Evolutionary conservation across 2,329 filamentous ascomycete species (phyloP), one percentile per base, ranked within the genome.

Genomic region (Hypomyces rosellus): DNA sequence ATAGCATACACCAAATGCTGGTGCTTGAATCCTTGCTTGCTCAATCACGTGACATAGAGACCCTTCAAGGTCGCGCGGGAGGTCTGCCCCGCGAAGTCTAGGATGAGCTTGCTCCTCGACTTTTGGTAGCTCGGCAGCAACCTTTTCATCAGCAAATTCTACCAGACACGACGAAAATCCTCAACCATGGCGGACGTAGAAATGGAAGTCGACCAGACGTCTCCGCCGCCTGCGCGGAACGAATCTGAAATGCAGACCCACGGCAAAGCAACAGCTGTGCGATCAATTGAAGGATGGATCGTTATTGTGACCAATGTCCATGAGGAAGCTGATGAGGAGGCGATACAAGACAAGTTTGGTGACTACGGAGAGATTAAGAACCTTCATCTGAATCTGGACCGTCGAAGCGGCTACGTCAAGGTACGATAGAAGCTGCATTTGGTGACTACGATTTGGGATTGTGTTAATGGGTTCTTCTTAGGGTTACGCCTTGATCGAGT

Each of bases 311-410:
- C 88, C 47, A 93, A 93, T 63, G 85, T 93, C 34, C 88, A 93
- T 72, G 88, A 93, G 65, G 88, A 93, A 68, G 87, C 88, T 45
- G 86, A 85, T 59, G 88, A 93, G 70, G 88, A 93, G 72, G 84
- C 88, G 42, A 68, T 93, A 50, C 86, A 86, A 62, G 89, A 93
- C 66, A 78, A 83, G 67, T 93, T 93, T 66, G 86, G 82, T 62
- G 88, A 93, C 61, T 93, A 80, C 63, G 89, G 89, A 60, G 86
- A 92, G 70, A 89, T 93, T 63, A 90, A 90, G 77, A 93, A 93
- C 64, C 66, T 92, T 64, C 88, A 93, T 63, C 70, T 93, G 64
- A 93, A 93, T 64, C 73, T 93, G 55, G 88, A 93, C 65, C 77
- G 88, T 48, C 76, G 89, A 61, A 92, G 86, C 54, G 88, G 88